These are phyloP conservation scores for Podila epigama DNA, from an alignment of 192 early-diverging fungal species.

Conservation along the genomic window DNA sequence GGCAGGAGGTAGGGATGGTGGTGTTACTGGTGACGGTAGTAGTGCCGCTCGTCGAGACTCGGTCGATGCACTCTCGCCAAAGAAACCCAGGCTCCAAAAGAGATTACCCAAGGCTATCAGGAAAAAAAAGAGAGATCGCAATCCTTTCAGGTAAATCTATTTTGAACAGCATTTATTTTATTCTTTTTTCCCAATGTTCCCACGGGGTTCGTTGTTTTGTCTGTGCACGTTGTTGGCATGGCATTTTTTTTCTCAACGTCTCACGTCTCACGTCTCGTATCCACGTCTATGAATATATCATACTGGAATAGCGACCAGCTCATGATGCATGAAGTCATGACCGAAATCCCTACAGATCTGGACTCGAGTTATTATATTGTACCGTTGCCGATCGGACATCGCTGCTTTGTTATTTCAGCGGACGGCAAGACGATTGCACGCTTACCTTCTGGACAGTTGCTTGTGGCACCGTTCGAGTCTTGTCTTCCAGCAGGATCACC, in stretches of 20 bases:
- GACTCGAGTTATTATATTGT: slow-evolving; percentile 59
- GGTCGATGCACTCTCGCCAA: slow-evolving; percentile 19
- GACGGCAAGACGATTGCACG: slow-evolving; percentile 50
- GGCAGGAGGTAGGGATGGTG: no score
- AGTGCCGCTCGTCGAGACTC: slow-evolving; percentile 11
- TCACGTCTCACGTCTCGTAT: no score
- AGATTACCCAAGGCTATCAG: slow-evolving; percentile 21
- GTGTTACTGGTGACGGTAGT: no score
- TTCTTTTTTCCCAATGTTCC: no score
- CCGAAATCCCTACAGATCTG: slow-evolving; percentile 58
- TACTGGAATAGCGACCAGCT: slow-evolving; percentile 56
- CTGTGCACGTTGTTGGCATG: no score
- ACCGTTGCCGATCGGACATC: slow-evolving; percentile 61
- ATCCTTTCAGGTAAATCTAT: slow-evolving; percentile 49
- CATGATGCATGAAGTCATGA: slow-evolving; percentile 64
- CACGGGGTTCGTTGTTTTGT: no score
- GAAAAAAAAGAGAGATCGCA: slow-evolving; percentile 39
- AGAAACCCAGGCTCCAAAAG: slow-evolving; percentile 30
- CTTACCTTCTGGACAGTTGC: slow-evolving; percentile 17
- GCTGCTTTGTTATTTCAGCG: slow-evolving; percentile 61
- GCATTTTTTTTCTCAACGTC: no score
- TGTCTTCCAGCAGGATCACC: slow-evolving; percentile 59
- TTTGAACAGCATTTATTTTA: no score
- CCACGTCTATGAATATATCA: no score
- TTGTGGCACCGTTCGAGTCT: slow-evolving; percentile 53